Evolutionary conservation across 1,284 basidiomycete genomes (phyloP), one percentile per base, ranked within the genome.

Genomic region (Moesziomyces sp.): DNA sequence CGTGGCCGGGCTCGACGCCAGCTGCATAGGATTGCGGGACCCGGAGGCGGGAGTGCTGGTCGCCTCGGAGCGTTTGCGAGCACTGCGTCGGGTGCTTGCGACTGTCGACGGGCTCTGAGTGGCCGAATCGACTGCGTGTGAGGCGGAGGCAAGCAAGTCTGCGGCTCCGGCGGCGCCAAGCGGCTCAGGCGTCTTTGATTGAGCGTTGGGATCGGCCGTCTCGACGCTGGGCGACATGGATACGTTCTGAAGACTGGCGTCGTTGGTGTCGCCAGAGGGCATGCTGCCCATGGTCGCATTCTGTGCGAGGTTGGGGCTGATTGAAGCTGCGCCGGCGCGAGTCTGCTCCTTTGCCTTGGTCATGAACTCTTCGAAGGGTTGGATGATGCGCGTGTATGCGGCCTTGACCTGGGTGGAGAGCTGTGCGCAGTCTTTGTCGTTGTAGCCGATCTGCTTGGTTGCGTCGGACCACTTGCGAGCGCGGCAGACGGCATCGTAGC

Each of bases 301-400:
- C 40, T 68, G 59, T 13, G 45, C 56, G 16, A 67, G 30, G 11
- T 56, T 55, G 1, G 72, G 67, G 46, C 72, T 70, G 30, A 44
- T 47, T 21, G 66, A 58, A 1, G 57, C 6, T 9, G 52, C 58
- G 33, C 53, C 58, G 44, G 71, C 45, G 35, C 71, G 65, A 18
- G 76, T 49, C 62, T 77, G 75, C 74, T 83, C 68, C 70, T 70
- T 64, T 46, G 74, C 68, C 91, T 89, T 67, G 44, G 48, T 30
- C 60, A 91, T 90, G 84, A 94, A 98, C 79, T 92, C 89, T 82
- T 99, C 96, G 81, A 94, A 99, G 9, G 96, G 97, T 35, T 93
- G 87, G 73, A 99, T 92, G 83, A 99, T 92, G 59, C 91, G 90
- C 59, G 88, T 88, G 85, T 97, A 99, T 4, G 94, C 93, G 74